Conservation (phyloP, 129 eudicot species). For the Apium graveolens region DNA sequence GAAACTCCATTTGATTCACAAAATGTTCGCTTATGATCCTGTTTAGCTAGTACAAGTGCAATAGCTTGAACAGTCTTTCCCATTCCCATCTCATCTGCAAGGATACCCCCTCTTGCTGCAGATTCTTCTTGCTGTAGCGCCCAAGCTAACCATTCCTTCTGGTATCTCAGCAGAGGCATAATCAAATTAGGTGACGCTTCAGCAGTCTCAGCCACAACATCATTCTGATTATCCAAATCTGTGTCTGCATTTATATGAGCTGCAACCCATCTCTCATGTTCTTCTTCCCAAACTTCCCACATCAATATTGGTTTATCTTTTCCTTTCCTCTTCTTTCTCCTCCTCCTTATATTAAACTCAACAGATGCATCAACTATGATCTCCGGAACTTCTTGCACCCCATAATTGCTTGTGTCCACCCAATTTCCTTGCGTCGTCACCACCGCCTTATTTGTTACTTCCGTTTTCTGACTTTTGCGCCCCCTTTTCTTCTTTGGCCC, state of each 20-base stretch:
- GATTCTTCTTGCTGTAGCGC: conserved; percentile 86
- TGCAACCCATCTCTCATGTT: conserved; percentile 58
- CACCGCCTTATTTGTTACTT: conserved; percentile 7
- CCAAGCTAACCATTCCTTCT: conserved; percentile 98
- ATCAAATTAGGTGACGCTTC: conserved; percentile 59
- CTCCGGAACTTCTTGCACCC: conserved; percentile 8
- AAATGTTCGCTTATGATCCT: conserved; percentile 40
- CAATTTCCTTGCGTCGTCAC: conserved; percentile 6
- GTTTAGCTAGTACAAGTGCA: conserved; percentile 85
- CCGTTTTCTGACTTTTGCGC: background rate
- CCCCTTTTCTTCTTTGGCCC: conserved; percentile 9
- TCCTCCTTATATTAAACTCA: conserved; percentile 14
- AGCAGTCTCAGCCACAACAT: conserved; percentile 49
- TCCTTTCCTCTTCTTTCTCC: conserved; percentile 28
- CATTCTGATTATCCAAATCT: conserved; percentile 51
- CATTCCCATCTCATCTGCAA: conserved; percentile 99
- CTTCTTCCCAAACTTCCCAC: conserved; percentile 90
- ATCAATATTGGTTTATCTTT: conserved; percentile 30
- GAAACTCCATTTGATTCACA: conserved; percentile 18
- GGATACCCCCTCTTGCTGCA: conserved; percentile 68
- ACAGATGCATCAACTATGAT: background rate
- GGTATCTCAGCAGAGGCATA: conserved; percentile 86
- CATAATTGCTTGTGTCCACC: conserved; percentile 12
- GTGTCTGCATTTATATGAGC: conserved; percentile 36
- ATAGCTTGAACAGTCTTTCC: conserved; percentile 95